Evolutionary conservation across 495 filamentous ascomycete genomes (phyloP), one percentile per base, ranked within the genome.

Genomic region (Staphylotrichum longicolle): DNA sequence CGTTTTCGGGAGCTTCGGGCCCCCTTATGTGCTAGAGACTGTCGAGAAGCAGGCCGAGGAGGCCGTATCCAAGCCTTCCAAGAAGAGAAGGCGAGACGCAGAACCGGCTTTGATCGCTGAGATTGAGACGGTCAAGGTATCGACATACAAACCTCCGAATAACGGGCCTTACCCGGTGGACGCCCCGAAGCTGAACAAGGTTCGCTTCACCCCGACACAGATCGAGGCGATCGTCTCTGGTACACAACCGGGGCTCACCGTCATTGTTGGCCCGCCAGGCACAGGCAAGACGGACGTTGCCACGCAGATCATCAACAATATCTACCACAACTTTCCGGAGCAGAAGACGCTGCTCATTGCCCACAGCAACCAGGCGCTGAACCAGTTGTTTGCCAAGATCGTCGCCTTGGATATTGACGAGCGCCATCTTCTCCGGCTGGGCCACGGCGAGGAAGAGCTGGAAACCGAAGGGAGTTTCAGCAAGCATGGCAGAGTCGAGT

Each of bases 321-420:
- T 99, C 56, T 99, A 98, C 72, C 95, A 97, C 77, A 94, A 96
- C 75, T 98, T 96, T 71, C 94, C 95, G 14, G 80, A 82, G 33
- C 91, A 99, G 71, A 87, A 92, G 47, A 99, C 93, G 0, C 77
- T 99, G 32, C 85, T 99, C 44, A 87, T 99, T 64, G 95, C 94
- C 10, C 94, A 98, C 74, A 96, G 92, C 74, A 99, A 99, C 67
- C 94, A 99, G 70, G 94, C 94, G 0, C 77, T 99, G 52, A 98
- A 99, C 68, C 95, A 99, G 71, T 82, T 99, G n/a, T 99, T 99
- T 74, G 90, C 96, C 63, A 99, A 98, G 77, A 98, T 99, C 61
- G 88, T 91, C 44, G 89, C 87, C 6, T 80, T 98, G 44, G 91
- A 98, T 67, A 98, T 99, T 63, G 94, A 99, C 70, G 89, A 93